Conservation (phyloP, 2,329 filamentous ascomycete species). For the Zasmidium cellare region DNA sequence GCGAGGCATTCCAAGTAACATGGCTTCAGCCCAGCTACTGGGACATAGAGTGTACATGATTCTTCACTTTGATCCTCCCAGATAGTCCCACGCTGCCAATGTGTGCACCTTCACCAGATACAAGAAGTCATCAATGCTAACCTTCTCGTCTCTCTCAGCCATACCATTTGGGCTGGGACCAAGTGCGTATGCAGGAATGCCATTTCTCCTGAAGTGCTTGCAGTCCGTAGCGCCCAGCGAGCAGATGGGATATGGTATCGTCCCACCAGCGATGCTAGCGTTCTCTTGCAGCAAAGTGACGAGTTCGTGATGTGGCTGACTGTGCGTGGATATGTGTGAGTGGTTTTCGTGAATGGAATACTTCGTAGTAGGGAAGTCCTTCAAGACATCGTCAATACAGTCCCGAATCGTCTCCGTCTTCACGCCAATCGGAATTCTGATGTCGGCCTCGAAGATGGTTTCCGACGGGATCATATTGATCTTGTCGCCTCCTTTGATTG, state of each 20-base stretch:
- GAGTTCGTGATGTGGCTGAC: conserved; percentile 37
- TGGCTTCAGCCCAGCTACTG: no score
- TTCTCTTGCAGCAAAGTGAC: conserved; percentile 30
- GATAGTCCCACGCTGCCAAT: conserved; percentile 35
- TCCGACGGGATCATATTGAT: conserved; percentile 45
- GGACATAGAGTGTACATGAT: not conserved
- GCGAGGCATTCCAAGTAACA: no score
- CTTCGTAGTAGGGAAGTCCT: conserved; percentile 28
- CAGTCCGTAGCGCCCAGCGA: conserved; percentile 44
- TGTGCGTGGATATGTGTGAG: conserved; percentile 37
- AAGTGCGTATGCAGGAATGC: conserved; percentile 41
- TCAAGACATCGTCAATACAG: conserved; percentile 31
- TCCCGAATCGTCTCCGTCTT: conserved; percentile 30
- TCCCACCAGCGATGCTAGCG: conserved; percentile 28
- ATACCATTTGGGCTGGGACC: conserved; percentile 34
- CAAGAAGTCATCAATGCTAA: conserved; percentile 35
- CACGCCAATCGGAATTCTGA: conserved; percentile 43
- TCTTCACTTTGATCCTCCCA: conserved; percentile 10
- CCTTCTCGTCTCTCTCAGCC: conserved; percentile 30
- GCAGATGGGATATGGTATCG: conserved; percentile 36
- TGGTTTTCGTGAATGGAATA: conserved; percentile 36
- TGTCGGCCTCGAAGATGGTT: conserved; percentile 43
- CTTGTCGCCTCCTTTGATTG: conserved; percentile 43
- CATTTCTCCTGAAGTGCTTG: conserved; percentile 42
- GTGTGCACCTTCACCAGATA: conserved; percentile 33